Base-by-base conservation (phyloP, 345 rosid species). In the Ceriops zippeliana region DNA sequence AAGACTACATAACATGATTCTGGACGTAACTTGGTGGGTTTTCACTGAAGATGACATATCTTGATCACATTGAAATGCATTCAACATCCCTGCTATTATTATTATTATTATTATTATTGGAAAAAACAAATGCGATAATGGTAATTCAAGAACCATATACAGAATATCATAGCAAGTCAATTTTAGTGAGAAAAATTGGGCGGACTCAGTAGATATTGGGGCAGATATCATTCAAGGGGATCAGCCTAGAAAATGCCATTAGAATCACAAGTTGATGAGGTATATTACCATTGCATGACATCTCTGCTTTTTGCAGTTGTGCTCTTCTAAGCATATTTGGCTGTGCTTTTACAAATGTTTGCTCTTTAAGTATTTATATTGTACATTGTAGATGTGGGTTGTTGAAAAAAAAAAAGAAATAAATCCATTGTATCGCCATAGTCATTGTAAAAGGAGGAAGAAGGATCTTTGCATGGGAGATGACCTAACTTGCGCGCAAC, bases 131-230 rank as follows among this genome's bases (percentile, higher is more conserved):
- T 7, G 16, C 10, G 9, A 24, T 13, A 10, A 35, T 35, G 16
- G 16, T 31, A 2, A 60, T 31, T 30, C 24, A 60, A 5, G 61
- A 52, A 37, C 15, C 53, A 34, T 15, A 28, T 3, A 15, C n/a
- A 11, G 38, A 26, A 27, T 21, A 63, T 4, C 7, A 6, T 6
- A 26, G 16, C 13, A 19, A 26, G 51, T 19, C 28, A 38, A 4
- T 11, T 28, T 20, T 20, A 51, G 27, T 11, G 24, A 65, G 26
- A 11, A 6, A 31, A 64, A 53, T 13, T 26, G 52, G 6, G 52
- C 38, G 65, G 49, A 7, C 5, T 58, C 47, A 71, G 68, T 38
- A 28, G 74, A 56, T 19, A 31, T 4, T 16, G 73, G 28, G 62
- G 56, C 42, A 56, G 65, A 4, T 31, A 4, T 6, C 54, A 47